Evolutionary conservation across 2,329 filamentous ascomycete species (phyloP).

Genomic region (Ascochyta fabae): DNA sequence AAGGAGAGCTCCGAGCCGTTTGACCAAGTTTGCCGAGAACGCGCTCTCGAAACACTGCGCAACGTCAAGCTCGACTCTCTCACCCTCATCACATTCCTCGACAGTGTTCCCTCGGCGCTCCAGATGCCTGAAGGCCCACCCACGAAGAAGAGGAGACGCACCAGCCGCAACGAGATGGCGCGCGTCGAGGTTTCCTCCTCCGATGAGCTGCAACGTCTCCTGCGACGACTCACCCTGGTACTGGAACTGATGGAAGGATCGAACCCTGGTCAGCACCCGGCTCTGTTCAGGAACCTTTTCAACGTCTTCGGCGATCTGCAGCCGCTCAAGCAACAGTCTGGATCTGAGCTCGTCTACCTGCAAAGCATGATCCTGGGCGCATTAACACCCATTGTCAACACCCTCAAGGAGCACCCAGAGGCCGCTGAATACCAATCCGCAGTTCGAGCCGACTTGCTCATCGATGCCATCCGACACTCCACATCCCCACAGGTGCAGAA

Average conservation of each 20-base stretch:
- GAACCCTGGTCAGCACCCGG: constrained; percentile 74
- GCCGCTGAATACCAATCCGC: constrained; percentile 77
- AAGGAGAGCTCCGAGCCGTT: constrained; percentile 41
- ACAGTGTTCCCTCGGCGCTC: constrained; percentile 74
- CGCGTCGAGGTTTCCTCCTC: constrained; percentile 67
- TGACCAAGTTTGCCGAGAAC: constrained; percentile 56
- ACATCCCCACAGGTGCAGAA: constrained; percentile 94
- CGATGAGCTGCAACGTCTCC: constrained; percentile 68
- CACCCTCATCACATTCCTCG: constrained; percentile 74
- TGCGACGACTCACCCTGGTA: constrained; percentile 83
- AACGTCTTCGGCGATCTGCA: constrained; percentile 85
- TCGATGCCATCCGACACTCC: constrained; percentile 92
- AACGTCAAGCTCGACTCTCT: constrained; percentile 75
- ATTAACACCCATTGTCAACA: constrained; percentile 82
- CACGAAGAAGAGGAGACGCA: constrained; percentile 79
- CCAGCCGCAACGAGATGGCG: constrained; percentile 73
- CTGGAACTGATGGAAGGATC: constrained; percentile 87
- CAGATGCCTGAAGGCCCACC: constrained; percentile 75
- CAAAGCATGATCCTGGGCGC: constrained; percentile 84
- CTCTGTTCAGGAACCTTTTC: constrained; percentile 81
- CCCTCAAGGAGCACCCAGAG: constrained; percentile 62
- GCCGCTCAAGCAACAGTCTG: constrained; percentile 78
- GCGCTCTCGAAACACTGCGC: constrained; percentile 73
- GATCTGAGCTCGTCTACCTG: constrained; percentile 88
- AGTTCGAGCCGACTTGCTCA: constrained; percentile 86